These are phyloP conservation scores for Symbiotaphrina buchneri DNA, from an alignment of 495 filamentous ascomycete species.

Conservation along the genomic window DNA sequence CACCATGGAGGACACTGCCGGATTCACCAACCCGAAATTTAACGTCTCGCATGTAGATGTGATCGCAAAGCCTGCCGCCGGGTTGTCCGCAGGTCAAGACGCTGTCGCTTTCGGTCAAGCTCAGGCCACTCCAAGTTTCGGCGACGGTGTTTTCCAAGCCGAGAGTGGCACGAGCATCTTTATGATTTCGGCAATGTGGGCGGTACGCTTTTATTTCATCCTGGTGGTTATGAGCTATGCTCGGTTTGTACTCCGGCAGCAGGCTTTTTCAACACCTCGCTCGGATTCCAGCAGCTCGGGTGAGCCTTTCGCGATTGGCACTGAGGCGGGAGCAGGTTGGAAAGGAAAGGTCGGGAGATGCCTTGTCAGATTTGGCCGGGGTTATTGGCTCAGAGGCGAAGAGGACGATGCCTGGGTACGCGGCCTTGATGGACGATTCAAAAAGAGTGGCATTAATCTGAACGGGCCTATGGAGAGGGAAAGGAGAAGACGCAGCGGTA, in stretches of 20 bases:
- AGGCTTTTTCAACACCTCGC: conserved; percentile 24
- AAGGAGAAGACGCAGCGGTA: conserved; percentile 41
- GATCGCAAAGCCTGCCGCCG: conserved; percentile 17
- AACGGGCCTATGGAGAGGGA: conserved; percentile 44
- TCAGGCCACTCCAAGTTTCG: conserved; percentile 11
- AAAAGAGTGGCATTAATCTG: conserved; percentile 12
- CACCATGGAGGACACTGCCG: conserved; percentile 41
- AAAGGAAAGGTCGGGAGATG: conserved; percentile 45
- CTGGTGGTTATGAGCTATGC: conserved; percentile 65
- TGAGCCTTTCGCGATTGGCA: conserved; percentile 47
- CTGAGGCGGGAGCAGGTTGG: conserved; percentile 53
- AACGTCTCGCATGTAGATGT: conserved; percentile 32
- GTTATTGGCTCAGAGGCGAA: conserved; percentile 51
- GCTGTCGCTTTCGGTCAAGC: conserved; percentile 23
- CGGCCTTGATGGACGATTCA: conserved; percentile 33
- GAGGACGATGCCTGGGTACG: conserved; percentile 32
- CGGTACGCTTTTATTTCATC: conserved; percentile 51
- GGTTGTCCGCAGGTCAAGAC: conserved; percentile 21
- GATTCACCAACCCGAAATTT: conserved; percentile 42
- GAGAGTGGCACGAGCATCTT: conserved; percentile 56
- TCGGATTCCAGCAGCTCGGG: conserved; percentile 21
- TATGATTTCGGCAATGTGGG: conserved; percentile 47
- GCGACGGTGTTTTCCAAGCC: conserved; percentile 31
- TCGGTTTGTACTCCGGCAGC: conserved; percentile 39
- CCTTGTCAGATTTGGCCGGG: conserved; percentile 45